Base-by-base conservation (phyloP, 1,284 basidiomycete genomes). In the Marasmius tenuissimus region DNA sequence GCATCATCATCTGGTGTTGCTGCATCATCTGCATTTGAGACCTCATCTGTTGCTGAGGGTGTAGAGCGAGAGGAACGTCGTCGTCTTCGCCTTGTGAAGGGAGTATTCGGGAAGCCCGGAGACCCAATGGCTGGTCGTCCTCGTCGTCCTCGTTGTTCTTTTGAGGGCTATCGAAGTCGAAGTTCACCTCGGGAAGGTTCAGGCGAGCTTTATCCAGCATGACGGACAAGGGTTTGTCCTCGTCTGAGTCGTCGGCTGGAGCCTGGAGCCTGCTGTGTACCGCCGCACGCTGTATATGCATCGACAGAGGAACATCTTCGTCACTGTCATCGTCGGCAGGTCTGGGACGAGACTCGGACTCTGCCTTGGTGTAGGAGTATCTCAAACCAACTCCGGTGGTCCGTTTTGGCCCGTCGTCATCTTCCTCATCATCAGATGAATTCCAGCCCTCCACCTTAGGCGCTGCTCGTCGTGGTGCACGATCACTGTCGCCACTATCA, bases 261-360 rank as follows among this genome's bases (percentile, higher is more conserved):
- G 65, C 66, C 12, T 68, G 68, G 42, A 69, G 72, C 18, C 77
- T 75, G 20, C 74, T 74, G 38, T 81, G 81, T 62, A 81, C 78
- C 12, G 74, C 71, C 14, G 78, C 83, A 27, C 81, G 81, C 55
- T 77, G 74, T n/a, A 87, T 78, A 11, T 88, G 84, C 12, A 83
- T 82, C 22, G 85, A 83, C n/a, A 92, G 77, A 6, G 91, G 91
- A 49, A 92, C 65, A 72, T 93, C 90, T 66, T 92, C 90, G 55
- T 92, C 91, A 66, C 87, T 89, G 67, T 87, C 83, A 20, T 79
- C 79, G 27, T 78, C 81, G 38, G 57, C 64, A 48, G 60, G 60
- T 55, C 60, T 59, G n/a, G 48, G 63, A 50, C 40, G 63, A 52
- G 63, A 62, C 37, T 65, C 66, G 42, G 63, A 65, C 55, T 78